Evolutionary conservation across 1,284 basidiomycete species (phyloP), one percentile per base, ranked within the genome.

Genomic region (Athelia sp.): DNA sequence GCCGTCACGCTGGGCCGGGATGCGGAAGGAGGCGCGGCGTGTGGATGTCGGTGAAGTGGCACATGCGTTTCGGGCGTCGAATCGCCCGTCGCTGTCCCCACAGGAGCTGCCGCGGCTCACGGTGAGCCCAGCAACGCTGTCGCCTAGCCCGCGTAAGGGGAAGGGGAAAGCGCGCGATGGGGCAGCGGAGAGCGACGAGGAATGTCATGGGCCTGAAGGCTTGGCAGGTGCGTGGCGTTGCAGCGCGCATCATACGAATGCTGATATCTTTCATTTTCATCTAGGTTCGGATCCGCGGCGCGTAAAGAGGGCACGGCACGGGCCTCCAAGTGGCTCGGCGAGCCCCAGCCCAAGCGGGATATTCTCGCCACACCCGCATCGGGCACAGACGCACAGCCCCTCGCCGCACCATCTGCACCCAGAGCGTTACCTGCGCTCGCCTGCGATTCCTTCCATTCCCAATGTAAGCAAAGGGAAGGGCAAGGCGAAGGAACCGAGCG

Each of bases 101-200:
- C n/a, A n/a, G n/a, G n/a, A n/a, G n/a, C n/a, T n/a, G n/a, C n/a
- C n/a, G n/a, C n/a, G n/a, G n/a, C n/a, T n/a, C n/a, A n/a, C n/a
- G n/a, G 19, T 48, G 18, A 36, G 26, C 22, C 36, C 47, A 18
- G 47, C 47, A 13, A 48, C 35, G 15, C 22, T 38, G 13, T 43
- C 47, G n/a, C 38, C 47, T 10, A 26, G n/a, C 18, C 47, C 47
- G 31, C 52, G 26, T 4, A 49, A 3, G 14, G 19, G 29, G 15
- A 65, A 67, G 48, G 49, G 52, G 4, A 66, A 66, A 35, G 54
- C 50, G 19, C 22, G 32, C 14, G 63, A 54, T 11, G 11, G 17
- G 24, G 24, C 9, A 14, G 50, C n/a, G 22, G 36, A 40, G 19
- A n/a, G 36, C 19, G 36, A 21, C 19, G 36, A 6, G 36, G 26